phyloP scores from a whole-genome alignment of 2,329 filamentous ascomycete species.

The Paraphaeosphaeria sporulosa region DNA sequence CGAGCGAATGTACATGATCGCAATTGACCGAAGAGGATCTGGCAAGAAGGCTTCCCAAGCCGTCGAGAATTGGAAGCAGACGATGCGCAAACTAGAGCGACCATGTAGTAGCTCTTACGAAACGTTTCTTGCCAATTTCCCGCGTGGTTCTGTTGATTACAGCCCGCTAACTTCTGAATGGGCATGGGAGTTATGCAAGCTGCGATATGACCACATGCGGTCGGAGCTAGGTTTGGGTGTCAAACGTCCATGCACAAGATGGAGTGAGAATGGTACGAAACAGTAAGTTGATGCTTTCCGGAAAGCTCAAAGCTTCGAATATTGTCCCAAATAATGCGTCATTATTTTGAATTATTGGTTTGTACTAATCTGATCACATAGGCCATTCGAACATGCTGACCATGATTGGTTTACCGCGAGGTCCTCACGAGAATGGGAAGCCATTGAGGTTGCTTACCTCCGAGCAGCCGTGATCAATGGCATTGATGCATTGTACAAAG shows the following conservation, averaged over 20 bases:
- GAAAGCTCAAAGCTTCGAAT: not conserved
- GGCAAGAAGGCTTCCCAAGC: constrained; percentile 24
- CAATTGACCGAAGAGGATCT: constrained; percentile 44
- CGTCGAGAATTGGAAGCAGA: constrained; percentile 51
- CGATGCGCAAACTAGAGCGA: constrained; percentile 60
- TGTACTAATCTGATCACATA: not conserved
- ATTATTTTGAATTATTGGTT: not conserved
- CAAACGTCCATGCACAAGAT: constrained; percentile 65
- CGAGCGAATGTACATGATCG: constrained; percentile 56
- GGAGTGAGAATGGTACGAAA: constrained; percentile 61
- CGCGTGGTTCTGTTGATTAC: constrained; percentile 59
- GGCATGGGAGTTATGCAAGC: constrained; percentile 65
- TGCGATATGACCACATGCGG: constrained; percentile 67
- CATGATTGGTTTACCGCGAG: constrained; percentile 59
- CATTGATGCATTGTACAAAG: constrained; percentile 67
- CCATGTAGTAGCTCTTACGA: constrained; percentile 69
- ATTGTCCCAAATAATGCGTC: not conserved
- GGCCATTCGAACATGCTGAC: constrained; percentile 64
- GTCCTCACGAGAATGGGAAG: constrained; percentile 69
- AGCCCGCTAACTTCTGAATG: constrained; percentile 34
- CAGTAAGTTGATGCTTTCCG: not conserved
- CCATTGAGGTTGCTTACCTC: constrained; percentile 69
- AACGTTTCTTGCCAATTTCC: constrained; percentile 65
- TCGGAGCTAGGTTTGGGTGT: constrained; percentile 59
- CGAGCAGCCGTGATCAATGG: constrained; percentile 53